Base-by-base conservation (phyloP, 208 protist genomes). In the Leishmania guyanensis region DNA sequence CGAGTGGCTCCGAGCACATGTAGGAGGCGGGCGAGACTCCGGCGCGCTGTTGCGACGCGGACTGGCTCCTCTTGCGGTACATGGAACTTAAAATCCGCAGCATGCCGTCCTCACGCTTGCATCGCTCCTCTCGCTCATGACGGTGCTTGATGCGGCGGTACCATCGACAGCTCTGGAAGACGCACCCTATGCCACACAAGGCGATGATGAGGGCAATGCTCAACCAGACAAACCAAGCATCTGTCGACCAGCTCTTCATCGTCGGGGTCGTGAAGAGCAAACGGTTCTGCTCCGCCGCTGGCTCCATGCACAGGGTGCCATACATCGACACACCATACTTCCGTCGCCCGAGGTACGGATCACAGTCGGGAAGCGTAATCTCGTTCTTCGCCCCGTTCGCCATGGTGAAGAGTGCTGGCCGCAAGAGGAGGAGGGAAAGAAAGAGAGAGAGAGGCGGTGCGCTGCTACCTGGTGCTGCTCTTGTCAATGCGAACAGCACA, bases 211-310 rank as follows among this genome's bases (percentile, higher is more conserved):
- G 64, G 50, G 36, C 72, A 17, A 88, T 39, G 48, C 85, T 82
- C 51, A 85, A 82, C 54, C 82, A 79, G 4, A 88, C 79, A 70
- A 85, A 88, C 85, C 85, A 88, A 73, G 80, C 76, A 29, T 77
- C 51, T 20, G 54, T 78, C 64, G 82, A 88, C 85, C 85, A 88
- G 16, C 26, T 77, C 16, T 62, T 65, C 10, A 73, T 46, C 2
- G 85, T 84, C 39, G 85, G 85, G 10, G 86, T 71, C 22, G 2
- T 16, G 65, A 68, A 82, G 46, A 70, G 0, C 6, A 85, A 50
- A 29, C 62, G 14, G 50, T 48, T 58, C 56, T 85, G 70, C 3
- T 53, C 36, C 14, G 26, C 74, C 3, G 54, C 73, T 0, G 85
- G 69, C 72, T 82, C 77, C 0, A 85, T 43, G 72, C 77, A 85